Evolutionary conservation across 768 basidiomycete species (phyloP).

Genomic region (Naganishia onofrii): DNA sequence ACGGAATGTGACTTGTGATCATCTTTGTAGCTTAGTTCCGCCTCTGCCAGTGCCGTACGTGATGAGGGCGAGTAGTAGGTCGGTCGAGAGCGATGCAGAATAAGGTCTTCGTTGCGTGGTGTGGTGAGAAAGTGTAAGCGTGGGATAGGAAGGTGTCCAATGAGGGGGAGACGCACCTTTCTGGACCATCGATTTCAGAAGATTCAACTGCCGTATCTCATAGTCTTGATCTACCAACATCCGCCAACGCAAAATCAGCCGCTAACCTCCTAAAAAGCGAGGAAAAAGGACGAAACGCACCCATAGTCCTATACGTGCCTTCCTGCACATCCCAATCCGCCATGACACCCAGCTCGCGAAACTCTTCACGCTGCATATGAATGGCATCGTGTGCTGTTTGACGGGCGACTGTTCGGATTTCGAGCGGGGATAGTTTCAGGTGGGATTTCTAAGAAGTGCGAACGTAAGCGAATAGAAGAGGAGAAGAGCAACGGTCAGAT

Average conservation of each 20-base stretch:
- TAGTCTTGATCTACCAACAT: slow-evolving; percentile 68
- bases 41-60: slow-evolving; percentile 87
- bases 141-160: neutral
- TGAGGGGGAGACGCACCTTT: slow-evolving; percentile 58
- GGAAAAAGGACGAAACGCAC: slow-evolving; percentile 54
- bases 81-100: slow-evolving; percentile 81
- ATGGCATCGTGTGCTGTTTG: slow-evolving; percentile 72
- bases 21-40: slow-evolving; percentile 85
- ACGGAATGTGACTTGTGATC: slow-evolving; percentile 83
- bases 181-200: slow-evolving; percentile 85
- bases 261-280: neutral
- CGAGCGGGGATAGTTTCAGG: slow-evolving; percentile 60
- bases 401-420: slow-evolving; percentile 69
- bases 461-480: neutral
- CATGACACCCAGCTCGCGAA: slow-evolving; percentile 81
- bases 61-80: slow-evolving; percentile 95
- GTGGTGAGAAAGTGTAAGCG: neutral
- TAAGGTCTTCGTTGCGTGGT: slow-evolving; percentile 59
- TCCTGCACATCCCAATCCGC: slow-evolving; percentile 71
- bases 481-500: slow-evolving; percentile 14
- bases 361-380: slow-evolving; percentile 71
- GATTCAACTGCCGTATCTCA: slow-evolving; percentile 78
- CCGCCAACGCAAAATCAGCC: neutral
- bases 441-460: slow-evolving; percentile 56
- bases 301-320: slow-evolving; percentile 76